phyloP scores from a whole-genome alignment of 306 rosid species.

The Astragalus glycyphyllos region DNA sequence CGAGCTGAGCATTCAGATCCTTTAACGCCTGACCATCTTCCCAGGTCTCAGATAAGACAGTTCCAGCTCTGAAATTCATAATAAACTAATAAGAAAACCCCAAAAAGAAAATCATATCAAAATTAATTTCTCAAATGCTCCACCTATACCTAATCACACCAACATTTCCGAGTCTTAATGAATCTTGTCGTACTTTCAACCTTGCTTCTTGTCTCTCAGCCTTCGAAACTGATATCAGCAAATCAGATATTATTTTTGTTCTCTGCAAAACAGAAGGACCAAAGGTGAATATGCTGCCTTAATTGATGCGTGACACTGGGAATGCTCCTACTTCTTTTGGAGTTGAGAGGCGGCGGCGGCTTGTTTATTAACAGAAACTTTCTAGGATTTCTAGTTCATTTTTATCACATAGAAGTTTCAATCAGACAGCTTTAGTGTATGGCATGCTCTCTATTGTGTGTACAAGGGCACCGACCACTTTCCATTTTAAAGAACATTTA shows the following conservation, averaged over 20 bases:
- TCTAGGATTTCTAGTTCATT: slow-evolving; percentile 34
- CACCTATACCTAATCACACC: slow-evolving; percentile 83
- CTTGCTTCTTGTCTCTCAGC: slow-evolving; percentile 99
- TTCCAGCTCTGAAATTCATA: slow-evolving; percentile 88
- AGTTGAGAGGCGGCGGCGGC: neutral
- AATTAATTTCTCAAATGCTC: slow-evolving; percentile 19
- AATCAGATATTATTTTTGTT: slow-evolving; percentile 86
- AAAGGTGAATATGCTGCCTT: slow-evolving; percentile 37
- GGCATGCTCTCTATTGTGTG: slow-evolving; percentile 13
- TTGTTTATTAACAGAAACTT: neutral
- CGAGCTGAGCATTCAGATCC: slow-evolving; percentile 92
- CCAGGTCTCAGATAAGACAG: slow-evolving; percentile 97
- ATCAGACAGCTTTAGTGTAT: neutral
- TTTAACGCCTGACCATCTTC: slow-evolving; percentile 98
- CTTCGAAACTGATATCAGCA: slow-evolving; percentile 94
- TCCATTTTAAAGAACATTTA: slow-evolving; percentile 31
- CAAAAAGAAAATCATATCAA: slow-evolving; percentile 20
- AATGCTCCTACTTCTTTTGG: slow-evolving; percentile 10
- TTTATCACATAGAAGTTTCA: slow-evolving; percentile 8
- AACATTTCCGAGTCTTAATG: slow-evolving; percentile 96
- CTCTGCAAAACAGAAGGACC: slow-evolving; percentile 67
- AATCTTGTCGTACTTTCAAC: slow-evolving; percentile 94
- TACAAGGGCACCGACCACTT: neutral
- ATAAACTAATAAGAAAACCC: slow-evolving; percentile 33
- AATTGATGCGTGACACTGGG: slow-evolving; percentile 24